Conservation (phyloP, 2,329 filamentous ascomycete species). For the Talaromyces sp. region DNA sequence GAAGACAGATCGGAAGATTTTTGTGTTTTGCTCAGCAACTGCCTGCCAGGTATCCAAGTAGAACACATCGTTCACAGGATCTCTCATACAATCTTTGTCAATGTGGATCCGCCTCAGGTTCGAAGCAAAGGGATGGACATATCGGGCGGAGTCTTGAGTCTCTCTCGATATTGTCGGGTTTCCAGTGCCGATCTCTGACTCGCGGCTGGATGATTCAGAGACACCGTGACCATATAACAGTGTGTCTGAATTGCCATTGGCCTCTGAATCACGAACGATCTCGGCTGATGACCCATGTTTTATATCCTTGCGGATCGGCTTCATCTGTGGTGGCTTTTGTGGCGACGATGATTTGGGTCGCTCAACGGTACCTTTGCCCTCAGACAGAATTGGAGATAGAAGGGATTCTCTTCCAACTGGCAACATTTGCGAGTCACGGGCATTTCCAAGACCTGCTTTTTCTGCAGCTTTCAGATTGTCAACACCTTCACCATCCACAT, state of each 20-base stretch:
- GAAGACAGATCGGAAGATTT: constrained; percentile 90
- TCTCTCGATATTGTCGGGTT: constrained; percentile 59
- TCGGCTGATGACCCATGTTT: constrained; percentile 19
- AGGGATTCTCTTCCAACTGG: constrained; percentile 71
- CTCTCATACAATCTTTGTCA: constrained; percentile 89
- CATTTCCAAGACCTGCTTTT: constrained; percentile 61
- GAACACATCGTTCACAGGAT: constrained; percentile 81
- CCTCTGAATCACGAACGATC: constrained; percentile 22
- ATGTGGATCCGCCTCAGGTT: constrained; percentile 76
- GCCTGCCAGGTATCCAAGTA: constrained; percentile 85
- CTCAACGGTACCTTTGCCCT: constrained; percentile 64
- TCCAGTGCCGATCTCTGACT: constrained; percentile 82
- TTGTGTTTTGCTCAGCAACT: constrained; percentile 91
- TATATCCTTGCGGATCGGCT: constrained; percentile 21
- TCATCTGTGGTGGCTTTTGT: constrained; percentile 29
- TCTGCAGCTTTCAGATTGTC: constrained; percentile 75
- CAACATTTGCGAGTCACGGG: constrained; percentile 71
- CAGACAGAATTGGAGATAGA: constrained; percentile 62
- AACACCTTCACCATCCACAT: constrained; percentile 75
- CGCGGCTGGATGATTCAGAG: constrained; percentile 69
- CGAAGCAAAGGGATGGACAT: constrained; percentile 51
- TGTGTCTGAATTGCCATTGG: constrained; percentile 27
- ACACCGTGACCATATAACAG: constrained; percentile 58
- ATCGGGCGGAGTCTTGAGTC: constrained; percentile 54
- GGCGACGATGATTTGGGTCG: constrained; percentile 52